Conservation (phyloP, 2,329 filamentous ascomycete species). For the Clonostachys chloroleuca region DNA sequence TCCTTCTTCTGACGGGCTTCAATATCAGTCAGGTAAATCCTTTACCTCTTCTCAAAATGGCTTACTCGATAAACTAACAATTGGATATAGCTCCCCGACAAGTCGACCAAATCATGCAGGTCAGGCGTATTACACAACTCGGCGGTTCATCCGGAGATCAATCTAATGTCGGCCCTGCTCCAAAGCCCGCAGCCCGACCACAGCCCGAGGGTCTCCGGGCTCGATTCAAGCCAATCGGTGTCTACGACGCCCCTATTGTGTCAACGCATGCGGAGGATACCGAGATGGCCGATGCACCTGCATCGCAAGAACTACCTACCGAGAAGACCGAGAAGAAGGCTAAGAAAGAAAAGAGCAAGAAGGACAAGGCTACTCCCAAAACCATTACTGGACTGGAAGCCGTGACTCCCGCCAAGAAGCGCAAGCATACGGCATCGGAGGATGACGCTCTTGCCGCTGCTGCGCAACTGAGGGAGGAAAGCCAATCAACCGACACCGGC, state of each 20-base stretch:
- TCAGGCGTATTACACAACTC: conserved; percentile 59
- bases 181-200: conserved; percentile 48
- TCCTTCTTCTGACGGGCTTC: conserved; percentile 48
- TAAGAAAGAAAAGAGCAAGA: conserved; percentile 22
- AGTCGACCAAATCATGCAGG: conserved; percentile 57
- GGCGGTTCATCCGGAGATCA: conserved; percentile 26
- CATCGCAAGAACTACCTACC: conserved; percentile 1
- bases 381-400: conserved; percentile 1
- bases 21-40: conserved; percentile 49
- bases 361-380: conserved; percentile 8
- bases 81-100: conserved; percentile 20
- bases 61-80: not conserved
- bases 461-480: conserved; percentile 26
- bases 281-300: conserved; percentile 37
- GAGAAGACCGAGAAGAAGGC: conserved; percentile 4
- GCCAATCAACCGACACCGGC: conserved; percentile 27
- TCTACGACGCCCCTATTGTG: conserved; percentile 19
- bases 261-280: conserved; percentile 27
- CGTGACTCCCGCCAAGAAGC: conserved; percentile 16
- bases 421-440: conserved; percentile 27
- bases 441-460: conserved; percentile 27
- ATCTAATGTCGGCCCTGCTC: conserved; percentile 31
- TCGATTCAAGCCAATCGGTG: conserved; percentile 64
- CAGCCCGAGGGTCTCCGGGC: conserved; percentile 66
- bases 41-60: not conserved